A percentile compares a stretch with the other conserved stretches of the same genome.
Conservation (phyloP, 139 green algal genomes). For the Chlorella sp. region DNA sequence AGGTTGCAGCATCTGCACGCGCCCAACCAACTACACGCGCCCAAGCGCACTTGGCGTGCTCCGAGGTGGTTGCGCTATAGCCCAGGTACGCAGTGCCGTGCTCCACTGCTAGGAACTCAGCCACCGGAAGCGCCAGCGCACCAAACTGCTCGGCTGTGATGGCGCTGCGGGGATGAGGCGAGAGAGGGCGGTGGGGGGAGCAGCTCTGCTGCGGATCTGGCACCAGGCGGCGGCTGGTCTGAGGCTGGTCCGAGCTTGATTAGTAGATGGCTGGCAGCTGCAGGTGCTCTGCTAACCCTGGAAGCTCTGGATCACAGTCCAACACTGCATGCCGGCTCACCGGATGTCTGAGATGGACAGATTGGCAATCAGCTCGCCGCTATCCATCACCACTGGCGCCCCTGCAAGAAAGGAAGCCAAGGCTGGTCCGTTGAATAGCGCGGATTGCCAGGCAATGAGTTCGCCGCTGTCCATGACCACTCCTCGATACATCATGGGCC, state of each 20-base stretch:
- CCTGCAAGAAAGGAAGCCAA: constrained; percentile 16
- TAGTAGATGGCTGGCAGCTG: no score
- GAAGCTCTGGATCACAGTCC: no score
- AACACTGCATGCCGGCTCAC: constrained; percentile 17
- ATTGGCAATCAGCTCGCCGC: constrained; percentile 77
- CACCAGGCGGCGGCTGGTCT: no score
- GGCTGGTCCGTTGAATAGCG: no score
- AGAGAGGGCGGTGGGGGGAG: no score
- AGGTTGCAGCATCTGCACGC: no score
- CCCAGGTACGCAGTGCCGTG: constrained; percentile 78
- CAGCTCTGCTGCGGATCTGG: no score
- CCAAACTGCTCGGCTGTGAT: constrained; percentile 76
- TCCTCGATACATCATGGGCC: no score
- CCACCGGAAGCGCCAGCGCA: constrained; percentile 80
- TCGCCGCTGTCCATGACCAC: no score
- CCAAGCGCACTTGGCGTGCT: neutral
- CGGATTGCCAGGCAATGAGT: no score
- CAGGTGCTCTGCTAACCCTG: neutral
- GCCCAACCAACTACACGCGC: no score
- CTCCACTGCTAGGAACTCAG: constrained; percentile 81
- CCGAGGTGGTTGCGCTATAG: constrained; percentile 28
- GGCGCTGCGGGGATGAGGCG: constrained; percentile 32
- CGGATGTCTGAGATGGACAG: constrained; percentile 77
- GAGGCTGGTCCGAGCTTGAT: no score
- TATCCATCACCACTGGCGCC: constrained; percentile 65